These are phyloP conservation scores for Tetrahymena thermophila DNA, from an alignment of 73 alveolate genomes.

Conservation along the genomic window DNA sequence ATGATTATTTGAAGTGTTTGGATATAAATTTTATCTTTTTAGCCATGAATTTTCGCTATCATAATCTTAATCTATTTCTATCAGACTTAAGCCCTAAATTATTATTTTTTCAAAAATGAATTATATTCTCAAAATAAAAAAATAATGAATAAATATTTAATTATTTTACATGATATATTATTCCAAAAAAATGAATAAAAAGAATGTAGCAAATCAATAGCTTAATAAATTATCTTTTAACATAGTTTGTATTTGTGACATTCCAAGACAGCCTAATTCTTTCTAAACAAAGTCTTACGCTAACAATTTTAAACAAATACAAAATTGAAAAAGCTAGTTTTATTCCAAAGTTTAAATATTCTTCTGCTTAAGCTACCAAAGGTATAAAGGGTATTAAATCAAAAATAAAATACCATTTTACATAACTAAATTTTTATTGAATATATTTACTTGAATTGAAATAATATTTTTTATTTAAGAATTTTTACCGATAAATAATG, in stretches of 20 bases:
- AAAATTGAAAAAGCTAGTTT: background rate
- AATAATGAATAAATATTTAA: too few species aligned
- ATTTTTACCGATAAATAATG: background rate
- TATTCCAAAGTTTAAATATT: background rate
- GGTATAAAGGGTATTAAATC: background rate
- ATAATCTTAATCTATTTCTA: background rate
- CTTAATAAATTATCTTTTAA: background rate
- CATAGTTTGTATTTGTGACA: background rate
- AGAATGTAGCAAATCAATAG: background rate
- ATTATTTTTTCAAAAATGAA: background rate
- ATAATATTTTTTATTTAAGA: too few species aligned
- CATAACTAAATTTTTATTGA: background rate
- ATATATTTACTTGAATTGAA: background rate
- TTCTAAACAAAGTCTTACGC: background rate
- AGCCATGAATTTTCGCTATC: background rate
- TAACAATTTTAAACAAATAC: background rate
- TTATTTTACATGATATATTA: background rate
- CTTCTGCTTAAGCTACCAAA: background rate
- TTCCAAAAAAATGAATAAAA: background rate
- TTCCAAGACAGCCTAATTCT: background rate
- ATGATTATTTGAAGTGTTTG: background rate
- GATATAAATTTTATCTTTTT: background rate
- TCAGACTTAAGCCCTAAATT: background rate
- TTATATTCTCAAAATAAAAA: background rate
- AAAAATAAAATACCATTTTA: background rate